phyloP scores from a whole-genome alignment of 2,329 filamentous ascomycete genomes.

The Arthrobotrys musiformis region DNA sequence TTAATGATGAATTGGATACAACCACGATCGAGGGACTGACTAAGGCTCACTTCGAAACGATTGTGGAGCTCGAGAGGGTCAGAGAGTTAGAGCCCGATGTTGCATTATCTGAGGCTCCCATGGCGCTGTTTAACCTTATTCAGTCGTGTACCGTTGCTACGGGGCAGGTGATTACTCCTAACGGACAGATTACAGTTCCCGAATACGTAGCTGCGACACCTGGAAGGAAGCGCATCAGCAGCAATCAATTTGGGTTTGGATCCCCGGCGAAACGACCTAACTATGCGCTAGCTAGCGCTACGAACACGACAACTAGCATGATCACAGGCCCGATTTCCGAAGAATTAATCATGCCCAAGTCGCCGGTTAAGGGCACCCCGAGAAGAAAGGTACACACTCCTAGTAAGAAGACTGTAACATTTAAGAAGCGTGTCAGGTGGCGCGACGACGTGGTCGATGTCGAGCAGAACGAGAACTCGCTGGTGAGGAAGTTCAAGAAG shows the following conservation, averaged over 20 bases:
- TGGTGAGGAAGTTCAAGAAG: slow-evolving; percentile 87
- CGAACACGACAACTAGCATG: slow-evolving; percentile 2
- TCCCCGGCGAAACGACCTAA: slow-evolving; percentile 48
- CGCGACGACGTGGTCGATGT: slow-evolving; percentile 89
- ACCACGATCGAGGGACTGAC: slow-evolving; percentile 83
- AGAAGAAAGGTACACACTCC: slow-evolving; percentile 59
- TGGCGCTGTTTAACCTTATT: slow-evolving; percentile 79
- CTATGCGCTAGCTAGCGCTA: slow-evolving; percentile 19
- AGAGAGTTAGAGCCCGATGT: slow-evolving; percentile 84
- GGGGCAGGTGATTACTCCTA: slow-evolving; percentile 88
- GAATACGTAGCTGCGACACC: slow-evolving; percentile 53
- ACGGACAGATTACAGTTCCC: slow-evolving; percentile 71
- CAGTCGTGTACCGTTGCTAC: slow-evolving; percentile 78
- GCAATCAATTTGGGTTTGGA: slow-evolving; percentile 58
- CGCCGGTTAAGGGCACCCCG: slow-evolving; percentile 56
- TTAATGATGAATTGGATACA: slow-evolving; percentile 83
- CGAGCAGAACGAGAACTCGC: slow-evolving; percentile 68
- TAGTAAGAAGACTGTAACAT: slow-evolving; percentile 67
- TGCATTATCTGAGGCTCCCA: slow-evolving; percentile 81
- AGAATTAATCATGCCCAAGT: slow-evolving; percentile 64
- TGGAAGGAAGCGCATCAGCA: slow-evolving; percentile 57
- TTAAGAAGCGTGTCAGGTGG: slow-evolving; percentile 86
- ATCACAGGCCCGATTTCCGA: slow-evolving; percentile 50
- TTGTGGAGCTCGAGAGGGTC: slow-evolving; percentile 83
- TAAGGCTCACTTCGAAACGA: slow-evolving; percentile 89